A percentile compares a stretch with the other conserved stretches of the same genome.
Conservation (phyloP, 257 asterid species). For the Solanum tarapatanum region DNA sequence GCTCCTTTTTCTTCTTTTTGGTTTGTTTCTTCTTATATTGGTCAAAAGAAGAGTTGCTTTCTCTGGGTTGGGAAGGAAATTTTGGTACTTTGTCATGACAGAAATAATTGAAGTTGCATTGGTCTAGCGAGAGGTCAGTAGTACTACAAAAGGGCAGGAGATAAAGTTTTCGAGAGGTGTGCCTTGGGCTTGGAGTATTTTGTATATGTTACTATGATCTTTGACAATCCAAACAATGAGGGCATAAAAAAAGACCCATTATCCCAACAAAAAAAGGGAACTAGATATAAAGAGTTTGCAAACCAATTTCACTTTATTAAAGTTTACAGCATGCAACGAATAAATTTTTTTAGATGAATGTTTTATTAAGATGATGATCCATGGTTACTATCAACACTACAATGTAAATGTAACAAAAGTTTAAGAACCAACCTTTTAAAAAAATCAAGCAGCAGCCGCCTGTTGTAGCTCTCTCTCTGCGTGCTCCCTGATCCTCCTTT, state of each 20-base stretch:
- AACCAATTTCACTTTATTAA: neutral
- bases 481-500: conserved; percentile 82
- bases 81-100: neutral
- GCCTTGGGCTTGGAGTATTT: neutral
- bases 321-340: neutral
- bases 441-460: conserved; percentile 71
- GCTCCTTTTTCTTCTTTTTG: neutral
- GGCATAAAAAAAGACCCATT: neutral
- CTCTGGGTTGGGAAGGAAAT: neutral
- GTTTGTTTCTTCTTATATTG: neutral
- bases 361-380: neutral
- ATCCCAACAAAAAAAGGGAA: neutral
- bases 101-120: neutral
- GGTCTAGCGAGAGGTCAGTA: neutral
- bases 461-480: conserved; percentile 79
- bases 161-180: neutral
- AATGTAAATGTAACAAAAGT: neutral
- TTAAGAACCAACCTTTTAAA: conserved; percentile 22
- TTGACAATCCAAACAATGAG: neutral
- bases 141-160: neutral
- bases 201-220: neutral
- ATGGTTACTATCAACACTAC: neutral
- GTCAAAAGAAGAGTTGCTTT: neutral
- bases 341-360: neutral
- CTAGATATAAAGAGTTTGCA: neutral